Conservation (phyloP, 768 basidiomycete species). For the Royoungia palumana region DNA sequence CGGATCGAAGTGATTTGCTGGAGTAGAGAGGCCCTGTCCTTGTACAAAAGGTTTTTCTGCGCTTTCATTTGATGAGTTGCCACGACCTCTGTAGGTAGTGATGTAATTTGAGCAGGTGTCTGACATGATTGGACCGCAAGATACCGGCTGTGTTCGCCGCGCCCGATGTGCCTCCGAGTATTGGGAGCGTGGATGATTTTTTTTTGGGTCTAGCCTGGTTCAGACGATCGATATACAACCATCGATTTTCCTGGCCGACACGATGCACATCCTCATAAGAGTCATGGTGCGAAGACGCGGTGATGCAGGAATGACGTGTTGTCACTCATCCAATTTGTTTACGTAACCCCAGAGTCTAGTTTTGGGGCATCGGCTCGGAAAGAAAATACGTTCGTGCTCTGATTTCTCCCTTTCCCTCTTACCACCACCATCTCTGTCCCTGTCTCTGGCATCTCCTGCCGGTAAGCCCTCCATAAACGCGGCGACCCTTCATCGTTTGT, state of each 20-base stretch:
- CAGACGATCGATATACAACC: slow-evolving; percentile 8
- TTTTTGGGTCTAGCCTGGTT: neutral
- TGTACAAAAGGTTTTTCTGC: too few species aligned
- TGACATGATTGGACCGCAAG: slow-evolving; percentile 12
- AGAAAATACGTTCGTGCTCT: slow-evolving; percentile 16
- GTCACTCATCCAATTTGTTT: slow-evolving; percentile 2
- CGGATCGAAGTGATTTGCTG: slow-evolving; percentile 27
- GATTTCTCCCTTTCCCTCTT: slow-evolving; percentile 11
- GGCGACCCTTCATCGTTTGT: slow-evolving; percentile 5
- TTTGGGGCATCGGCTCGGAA: slow-evolving; percentile 26
- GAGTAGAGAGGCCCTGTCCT: neutral
- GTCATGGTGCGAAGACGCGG: too few species aligned
- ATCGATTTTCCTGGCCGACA: slow-evolving; percentile 17
- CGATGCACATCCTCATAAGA: slow-evolving; percentile 1
- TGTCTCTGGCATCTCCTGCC: slow-evolving; percentile 7
- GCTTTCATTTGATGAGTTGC: too few species aligned
- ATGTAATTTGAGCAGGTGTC: too few species aligned
- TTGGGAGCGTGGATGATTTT: neutral
- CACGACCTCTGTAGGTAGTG: too few species aligned
- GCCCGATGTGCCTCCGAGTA: slow-evolving; percentile 29
- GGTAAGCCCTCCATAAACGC: slow-evolving; percentile 6
- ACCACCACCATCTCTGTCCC: slow-evolving; percentile 17
- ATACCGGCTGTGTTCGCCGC: neutral
- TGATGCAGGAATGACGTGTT: too few species aligned
- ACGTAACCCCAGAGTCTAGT: slow-evolving; percentile 32